These are phyloP conservation scores for Lantana camara DNA, from an alignment of 257 asterid species.

Conservation along the genomic window DNA sequence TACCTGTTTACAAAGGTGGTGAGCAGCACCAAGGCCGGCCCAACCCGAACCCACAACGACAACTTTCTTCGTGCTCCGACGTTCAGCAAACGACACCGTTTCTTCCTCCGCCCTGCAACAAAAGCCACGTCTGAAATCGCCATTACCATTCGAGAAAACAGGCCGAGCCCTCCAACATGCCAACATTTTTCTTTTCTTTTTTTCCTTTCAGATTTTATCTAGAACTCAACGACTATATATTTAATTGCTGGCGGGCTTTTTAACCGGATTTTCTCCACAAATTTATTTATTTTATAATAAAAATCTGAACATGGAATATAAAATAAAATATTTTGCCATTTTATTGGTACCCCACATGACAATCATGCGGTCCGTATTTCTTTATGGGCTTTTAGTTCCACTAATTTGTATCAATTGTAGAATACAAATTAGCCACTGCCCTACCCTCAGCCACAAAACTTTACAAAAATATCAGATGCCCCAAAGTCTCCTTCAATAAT, in stretches of 20 bases:
- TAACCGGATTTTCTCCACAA: background rate
- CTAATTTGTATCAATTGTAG: slow-evolving; percentile 12
- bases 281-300: too few species aligned
- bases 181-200: slow-evolving; percentile 30
- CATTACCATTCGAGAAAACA: slow-evolving; percentile 18
- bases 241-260: slow-evolving; percentile 23
- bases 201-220: too few species aligned
- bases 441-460: slow-evolving; percentile 28
- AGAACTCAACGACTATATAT: slow-evolving; percentile 4
- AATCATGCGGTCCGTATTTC: slow-evolving; percentile 14
- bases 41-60: slow-evolving; percentile 65
- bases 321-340: background rate
- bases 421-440: slow-evolving; percentile 10
- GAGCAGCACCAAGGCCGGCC: slow-evolving; percentile 74
- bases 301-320: background rate
- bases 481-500: background rate
- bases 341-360: slow-evolving; percentile 23
- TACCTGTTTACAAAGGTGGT: slow-evolving; percentile 69
- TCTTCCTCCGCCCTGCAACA: slow-evolving; percentile 52
- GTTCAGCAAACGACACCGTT: slow-evolving; percentile 25
- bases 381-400: background rate
- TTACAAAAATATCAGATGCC: slow-evolving; percentile 4
- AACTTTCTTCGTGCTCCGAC: slow-evolving; percentile 53
- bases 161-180: slow-evolving; percentile 41
- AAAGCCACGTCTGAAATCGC: slow-evolving; percentile 32